Evolutionary conservation across 345 rosid species (phyloP), one percentile per base, ranked within the genome.

Genomic region (Eucalyptus guilfoylei): DNA sequence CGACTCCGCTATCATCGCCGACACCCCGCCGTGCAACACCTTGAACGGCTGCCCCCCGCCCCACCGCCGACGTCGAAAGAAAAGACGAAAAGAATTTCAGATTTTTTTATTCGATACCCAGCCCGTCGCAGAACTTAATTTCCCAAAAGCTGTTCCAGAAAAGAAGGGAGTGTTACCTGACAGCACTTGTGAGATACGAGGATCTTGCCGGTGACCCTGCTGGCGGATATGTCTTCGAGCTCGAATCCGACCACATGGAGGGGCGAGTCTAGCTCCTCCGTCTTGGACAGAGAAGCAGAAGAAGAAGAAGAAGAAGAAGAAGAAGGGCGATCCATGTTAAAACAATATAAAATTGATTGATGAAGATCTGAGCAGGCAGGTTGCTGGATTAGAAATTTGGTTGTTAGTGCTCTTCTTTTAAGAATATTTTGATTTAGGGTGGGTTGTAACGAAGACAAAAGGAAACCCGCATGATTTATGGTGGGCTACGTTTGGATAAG

Each of bases 11-110:
- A 97, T 93, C 94, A 98, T 90, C 26, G 99, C 99, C 87, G 98
- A 98, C 12, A 97, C 97, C 47, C 99, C 99, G 44, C 99, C 99
- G 90, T 97, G 99, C 91, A 98, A 89, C 88, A 98, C 98, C 94
- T 96, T 95, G 93, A 98, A 98, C 37, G 99, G 98, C 99, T 98
- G 95, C 89, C 7, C 8, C 81, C 80, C 44, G 2, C 3, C 42
- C 44, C 44, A 72, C 81, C 81, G 23, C 26, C 44, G 2, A 9
- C 26, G 26, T 34, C 26, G 44, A 37, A 17, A 16, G 44, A 72
- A 5, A 17, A 34, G 12, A 34, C 7, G 81, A 34, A 34, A 5
- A 72, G 11, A 10, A 72, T 6, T 17, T 69, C 13, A 9, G 42
- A 16, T 69, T 69, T 4, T 4, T 67, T 15, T 0, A 69, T 69